Percentiles rank a stretch among this genome's conserved stretches.
phyloP scores from a whole-genome alignment of 768 basidiomycete genomes.

The Hebeloma cylindrosporum region DNA sequence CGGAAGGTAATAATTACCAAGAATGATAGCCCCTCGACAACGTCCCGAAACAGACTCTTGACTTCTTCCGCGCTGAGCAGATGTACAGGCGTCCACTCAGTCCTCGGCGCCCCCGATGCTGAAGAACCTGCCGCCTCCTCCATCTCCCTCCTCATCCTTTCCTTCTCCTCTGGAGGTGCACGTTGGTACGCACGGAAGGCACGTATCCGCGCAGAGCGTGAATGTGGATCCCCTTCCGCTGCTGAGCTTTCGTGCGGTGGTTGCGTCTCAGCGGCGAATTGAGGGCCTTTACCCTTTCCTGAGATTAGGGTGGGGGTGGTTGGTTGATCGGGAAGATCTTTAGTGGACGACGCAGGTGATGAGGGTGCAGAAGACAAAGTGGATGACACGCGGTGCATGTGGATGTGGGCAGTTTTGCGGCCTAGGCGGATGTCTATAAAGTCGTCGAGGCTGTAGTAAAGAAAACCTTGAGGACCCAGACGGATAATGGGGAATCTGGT shows the following conservation, averaged over 20 bases:
- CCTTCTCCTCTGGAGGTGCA: slow-evolving; percentile 62
- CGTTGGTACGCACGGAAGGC: slow-evolving; percentile 72
- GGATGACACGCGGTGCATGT: slow-evolving; percentile 37
- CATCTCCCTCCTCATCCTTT: slow-evolving; percentile 56
- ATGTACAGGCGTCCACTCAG: slow-evolving; percentile 73
- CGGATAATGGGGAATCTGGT: not conserved
- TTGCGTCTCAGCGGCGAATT: slow-evolving; percentile 5
- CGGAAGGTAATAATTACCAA: slow-evolving; percentile 51
- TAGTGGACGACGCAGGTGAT: slow-evolving; percentile 18
- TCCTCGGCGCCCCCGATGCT: slow-evolving; percentile 11
- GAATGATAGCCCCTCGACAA: slow-evolving; percentile 85
- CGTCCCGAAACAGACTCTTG: slow-evolving; percentile 75
- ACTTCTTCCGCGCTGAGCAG: slow-evolving; percentile 85
- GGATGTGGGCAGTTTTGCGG: slow-evolving; percentile 50
- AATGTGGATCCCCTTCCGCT: slow-evolving; percentile 38
- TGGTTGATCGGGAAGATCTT: slow-evolving; percentile 9
- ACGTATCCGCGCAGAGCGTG: slow-evolving; percentile 70
- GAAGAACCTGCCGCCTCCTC: slow-evolving; percentile 24
- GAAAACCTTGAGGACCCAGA: not conserved
- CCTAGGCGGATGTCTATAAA: slow-evolving; percentile 82
- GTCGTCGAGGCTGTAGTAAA: slow-evolving; percentile 69
- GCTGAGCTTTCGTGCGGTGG: slow-evolving; percentile 11
- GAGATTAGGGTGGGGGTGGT: slow-evolving; percentile 15
- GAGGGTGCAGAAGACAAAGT: slow-evolving; percentile 22
- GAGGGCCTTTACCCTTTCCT: not conserved